Conservation (phyloP, 2,329 filamentous ascomycete genomes). For the Thielaviopsis ethacetica region DNA sequence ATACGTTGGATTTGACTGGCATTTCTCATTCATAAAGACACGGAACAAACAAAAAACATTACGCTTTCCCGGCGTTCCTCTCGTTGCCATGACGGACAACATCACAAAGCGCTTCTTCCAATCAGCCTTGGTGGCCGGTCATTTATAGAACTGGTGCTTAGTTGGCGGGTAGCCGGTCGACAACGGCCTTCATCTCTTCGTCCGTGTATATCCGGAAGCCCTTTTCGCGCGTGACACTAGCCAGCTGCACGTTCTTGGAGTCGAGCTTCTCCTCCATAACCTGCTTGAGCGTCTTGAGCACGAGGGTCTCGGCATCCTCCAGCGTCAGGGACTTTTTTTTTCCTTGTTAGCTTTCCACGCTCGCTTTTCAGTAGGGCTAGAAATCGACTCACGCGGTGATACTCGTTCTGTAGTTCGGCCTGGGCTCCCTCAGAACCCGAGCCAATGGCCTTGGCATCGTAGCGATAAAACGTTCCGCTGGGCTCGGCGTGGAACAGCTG, state of each 20-base stretch:
- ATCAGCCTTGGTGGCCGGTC: too few species aligned
- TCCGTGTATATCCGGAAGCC: slow-evolving; percentile 98
- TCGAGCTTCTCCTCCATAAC: slow-evolving; percentile 99
- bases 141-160: slow-evolving; percentile 18
- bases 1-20: neutral
- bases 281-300: slow-evolving; percentile 96
- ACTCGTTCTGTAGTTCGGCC: slow-evolving; percentile 95
- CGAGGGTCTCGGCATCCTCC: slow-evolving; percentile 80
- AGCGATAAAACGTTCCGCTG: slow-evolving; percentile 95
- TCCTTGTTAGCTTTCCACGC: neutral
- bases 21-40: slow-evolving; percentile 4
- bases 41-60: slow-evolving; percentile 4
- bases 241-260: slow-evolving; percentile 94
- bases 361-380: neutral
- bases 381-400: slow-evolving; percentile 56
- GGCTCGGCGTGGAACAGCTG: slow-evolving; percentile 97
- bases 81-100: neutral
- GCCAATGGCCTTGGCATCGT: slow-evolving; percentile 97
- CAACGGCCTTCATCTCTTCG: slow-evolving; percentile 88
- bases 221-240: slow-evolving; percentile 93
- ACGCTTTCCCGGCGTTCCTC: neutral
- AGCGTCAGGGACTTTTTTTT: slow-evolving; percentile 61
- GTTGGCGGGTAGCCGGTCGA: slow-evolving; percentile 62
- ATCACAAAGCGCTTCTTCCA: neutral
- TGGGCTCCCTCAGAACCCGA: slow-evolving; percentile 95